phyloP scores from a whole-genome alignment of 2,329 filamentous ascomycete genomes.

The Lecanosticta acicola region DNA sequence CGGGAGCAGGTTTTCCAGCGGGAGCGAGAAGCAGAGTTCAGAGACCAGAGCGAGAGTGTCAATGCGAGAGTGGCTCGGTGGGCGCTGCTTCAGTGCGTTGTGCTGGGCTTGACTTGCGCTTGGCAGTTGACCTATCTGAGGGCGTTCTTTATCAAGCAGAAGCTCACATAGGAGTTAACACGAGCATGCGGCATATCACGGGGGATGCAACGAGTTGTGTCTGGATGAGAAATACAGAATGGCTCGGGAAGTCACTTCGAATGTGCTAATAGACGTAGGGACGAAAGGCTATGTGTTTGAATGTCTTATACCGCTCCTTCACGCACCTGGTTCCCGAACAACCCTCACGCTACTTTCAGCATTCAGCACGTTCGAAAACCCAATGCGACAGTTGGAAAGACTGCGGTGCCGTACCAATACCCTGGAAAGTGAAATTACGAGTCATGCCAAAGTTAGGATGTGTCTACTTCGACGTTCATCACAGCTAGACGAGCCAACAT shows the following conservation, averaged over 20 bases:
- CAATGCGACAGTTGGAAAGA: no score
- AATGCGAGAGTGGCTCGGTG: slow-evolving; percentile 89
- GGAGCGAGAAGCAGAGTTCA: slow-evolving; percentile 96
- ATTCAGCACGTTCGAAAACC: no score
- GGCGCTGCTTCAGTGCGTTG: slow-evolving; percentile 82
- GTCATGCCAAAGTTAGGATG: no score
- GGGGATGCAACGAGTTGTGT: neutral
- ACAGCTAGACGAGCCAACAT: neutral
- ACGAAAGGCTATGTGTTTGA: neutral
- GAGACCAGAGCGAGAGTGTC: slow-evolving; percentile 91
- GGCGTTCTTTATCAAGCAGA: slow-evolving; percentile 99
- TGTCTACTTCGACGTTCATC: no score
- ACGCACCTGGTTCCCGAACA: no score
- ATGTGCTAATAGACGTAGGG: neutral
- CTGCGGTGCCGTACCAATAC: no score
- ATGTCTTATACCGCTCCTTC: neutral
- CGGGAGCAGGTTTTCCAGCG: slow-evolving; percentile 95
- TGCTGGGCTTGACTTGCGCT: slow-evolving; percentile 81
- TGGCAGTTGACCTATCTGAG: slow-evolving; percentile 96
- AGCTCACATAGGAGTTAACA: slow-evolving; percentile 65
- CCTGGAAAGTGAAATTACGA: no score
- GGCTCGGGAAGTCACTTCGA: neutral
- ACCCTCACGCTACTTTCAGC: no score
- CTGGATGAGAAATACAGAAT: neutral
- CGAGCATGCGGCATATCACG: neutral